phyloP scores from a whole-genome alignment of 805 yeast species.

The Yarrowia sp. region DNA sequence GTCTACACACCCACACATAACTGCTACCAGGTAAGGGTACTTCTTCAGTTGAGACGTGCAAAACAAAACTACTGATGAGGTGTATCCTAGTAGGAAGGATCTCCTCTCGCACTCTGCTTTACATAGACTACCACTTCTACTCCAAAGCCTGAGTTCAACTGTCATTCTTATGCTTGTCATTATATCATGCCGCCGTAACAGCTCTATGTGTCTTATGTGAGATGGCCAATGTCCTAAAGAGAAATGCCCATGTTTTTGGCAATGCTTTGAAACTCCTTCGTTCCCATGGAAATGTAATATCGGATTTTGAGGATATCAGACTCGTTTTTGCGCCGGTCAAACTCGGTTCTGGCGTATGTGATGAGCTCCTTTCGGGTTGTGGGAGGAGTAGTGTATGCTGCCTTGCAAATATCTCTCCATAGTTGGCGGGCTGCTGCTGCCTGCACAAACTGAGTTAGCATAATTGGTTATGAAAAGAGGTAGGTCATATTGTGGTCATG shows the following conservation, averaged over 20 bases:
- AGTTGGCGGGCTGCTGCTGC: slow-evolving; percentile 37
- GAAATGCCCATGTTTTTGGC: slow-evolving; percentile 31
- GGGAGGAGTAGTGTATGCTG: slow-evolving; percentile 33
- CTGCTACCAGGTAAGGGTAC: too few relatives aligned
- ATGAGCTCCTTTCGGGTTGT: slow-evolving; percentile 35
- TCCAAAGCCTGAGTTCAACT: too few relatives aligned
- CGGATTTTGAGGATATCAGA: slow-evolving; percentile 36
- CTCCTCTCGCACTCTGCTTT: too few relatives aligned
- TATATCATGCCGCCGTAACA: neutral
- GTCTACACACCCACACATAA: too few relatives aligned
- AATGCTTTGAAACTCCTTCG: slow-evolving; percentile 37
- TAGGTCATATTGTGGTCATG: too few relatives aligned
- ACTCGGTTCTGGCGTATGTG: slow-evolving; percentile 39
- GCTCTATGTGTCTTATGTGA: neutral
- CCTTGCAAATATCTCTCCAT: slow-evolving; percentile 37
- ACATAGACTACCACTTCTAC: too few relatives aligned
- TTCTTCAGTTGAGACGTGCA: too few relatives aligned
- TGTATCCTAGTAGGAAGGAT: too few relatives aligned
- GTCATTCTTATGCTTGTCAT: too few relatives aligned
- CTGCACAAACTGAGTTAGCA: slow-evolving; percentile 36
- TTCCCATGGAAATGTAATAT: slow-evolving; percentile 38
- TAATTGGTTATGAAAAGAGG: too few relatives aligned
- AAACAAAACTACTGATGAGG: too few relatives aligned
- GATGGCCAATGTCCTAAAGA: too few relatives aligned
- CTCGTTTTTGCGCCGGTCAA: slow-evolving; percentile 33